Evolutionary conservation across 805 yeast species (phyloP).

Genomic region (Kuraishia ogatae): DNA sequence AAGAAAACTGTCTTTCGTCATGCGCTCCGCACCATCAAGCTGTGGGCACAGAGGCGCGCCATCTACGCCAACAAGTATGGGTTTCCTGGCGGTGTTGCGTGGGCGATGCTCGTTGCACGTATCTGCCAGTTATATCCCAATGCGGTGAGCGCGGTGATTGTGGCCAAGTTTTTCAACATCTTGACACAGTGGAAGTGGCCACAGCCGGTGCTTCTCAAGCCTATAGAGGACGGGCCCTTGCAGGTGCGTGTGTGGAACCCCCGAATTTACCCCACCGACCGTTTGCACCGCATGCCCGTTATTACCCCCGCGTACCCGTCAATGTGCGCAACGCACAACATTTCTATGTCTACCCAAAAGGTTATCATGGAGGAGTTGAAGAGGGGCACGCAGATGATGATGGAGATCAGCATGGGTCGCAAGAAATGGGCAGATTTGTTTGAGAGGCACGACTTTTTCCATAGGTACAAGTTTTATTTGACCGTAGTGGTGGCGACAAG

Average conservation of each 20-base stretch:
- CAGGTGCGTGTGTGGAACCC: slow-evolving; percentile 98
- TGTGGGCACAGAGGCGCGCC: slow-evolving; percentile 96
- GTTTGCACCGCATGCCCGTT: slow-evolving; percentile 92
- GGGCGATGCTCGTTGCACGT: slow-evolving; percentile 99
- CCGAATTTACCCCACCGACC: slow-evolving; percentile 76
- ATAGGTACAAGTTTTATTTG: slow-evolving; percentile 76
- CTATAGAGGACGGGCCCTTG: slow-evolving; percentile 93
- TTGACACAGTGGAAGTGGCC: slow-evolving; percentile 96
- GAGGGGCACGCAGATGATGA: slow-evolving; percentile 67
- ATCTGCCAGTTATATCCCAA: slow-evolving; percentile 95
- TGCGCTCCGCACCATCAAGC: slow-evolving; percentile 83
- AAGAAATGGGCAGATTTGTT: slow-evolving; percentile 71
- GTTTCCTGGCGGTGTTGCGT: slow-evolving; percentile 98
- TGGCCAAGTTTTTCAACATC: slow-evolving; percentile 83
- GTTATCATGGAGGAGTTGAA: slow-evolving; percentile 72
- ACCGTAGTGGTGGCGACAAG: slow-evolving; percentile 73
- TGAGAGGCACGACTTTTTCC: slow-evolving; percentile 74
- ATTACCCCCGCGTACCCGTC: slow-evolving; percentile 98
- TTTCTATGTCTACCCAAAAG: slow-evolving; percentile 79
- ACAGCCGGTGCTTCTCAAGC: slow-evolving; percentile 88
- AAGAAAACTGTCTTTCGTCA: slow-evolving; percentile 88
- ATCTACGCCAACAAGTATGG: slow-evolving; percentile 93
- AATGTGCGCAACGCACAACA: slow-evolving; percentile 98
- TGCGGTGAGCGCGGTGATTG: slow-evolving; percentile 86
- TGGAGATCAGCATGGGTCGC: slow-evolving; percentile 54